Evolutionary conservation across 805 yeast species (phyloP), one percentile per base, ranked within the genome.

Genomic region (Metschnikowia arizonensis): DNA sequence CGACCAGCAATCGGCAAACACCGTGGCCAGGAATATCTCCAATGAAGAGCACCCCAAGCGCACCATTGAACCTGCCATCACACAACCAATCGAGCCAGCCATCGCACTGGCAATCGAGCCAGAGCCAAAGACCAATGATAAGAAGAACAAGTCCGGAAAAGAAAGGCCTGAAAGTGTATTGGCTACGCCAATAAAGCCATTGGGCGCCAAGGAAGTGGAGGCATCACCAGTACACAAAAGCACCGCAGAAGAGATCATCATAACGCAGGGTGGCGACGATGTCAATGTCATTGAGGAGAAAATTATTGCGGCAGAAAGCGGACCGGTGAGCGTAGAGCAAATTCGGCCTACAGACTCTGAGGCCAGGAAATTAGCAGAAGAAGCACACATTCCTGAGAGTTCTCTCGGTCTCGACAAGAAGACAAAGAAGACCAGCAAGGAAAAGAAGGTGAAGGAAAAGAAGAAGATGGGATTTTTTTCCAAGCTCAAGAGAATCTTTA

Each of bases 391-490:
- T 28, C 49, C 49, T 5, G 25, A 38, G 33, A 26, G 42, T 29
- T 17, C 19, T 33, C 41, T 21, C 23, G 34, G 41, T 21, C 33
- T 39, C 7, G 35, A 32, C 45, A 29, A 41, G 47, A 49, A 29
- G 47, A 12, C 44, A 32, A 49, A 47, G 48, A 41, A 40, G 48
- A 25, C 43, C 30, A 28, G 45, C 35, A 40, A 40, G 40, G 36
- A 34, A 25, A 49, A 46, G 45, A 40, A 39, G 17, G 29, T n/a
- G 12, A 53, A 52, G 48, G 50, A 60, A 26, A 63, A 62, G 50
- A 61, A 66, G 60, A 69, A 73, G 62, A 69, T 66, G 58, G 64
- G 67, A 23, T 66, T 76, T 39, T 62, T 73, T 45, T 54, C 70
- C 44, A 72, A 68, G 58, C 48, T 74, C 50, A 73, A 71, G 62